A percentile compares a stretch with the other conserved stretches of the same genome.
Evolutionary conservation across 805 yeast species (phyloP).

Genomic region (Candida boleticola): DNA sequence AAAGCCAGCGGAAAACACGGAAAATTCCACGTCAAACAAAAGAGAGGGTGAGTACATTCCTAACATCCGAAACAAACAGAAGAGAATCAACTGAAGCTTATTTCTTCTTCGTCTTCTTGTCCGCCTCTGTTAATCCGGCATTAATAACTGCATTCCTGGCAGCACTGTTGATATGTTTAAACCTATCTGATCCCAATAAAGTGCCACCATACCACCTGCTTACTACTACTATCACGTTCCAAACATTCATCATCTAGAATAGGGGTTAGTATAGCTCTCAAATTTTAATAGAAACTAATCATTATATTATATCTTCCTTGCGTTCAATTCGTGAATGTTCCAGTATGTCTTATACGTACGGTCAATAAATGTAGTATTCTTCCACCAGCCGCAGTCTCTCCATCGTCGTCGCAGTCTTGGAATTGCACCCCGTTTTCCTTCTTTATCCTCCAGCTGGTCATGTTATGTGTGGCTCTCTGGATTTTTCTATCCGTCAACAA

Average conservation of each 20-base stretch:
- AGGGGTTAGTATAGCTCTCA: constrained; percentile 29
- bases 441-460: constrained; percentile 82
- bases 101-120: constrained; percentile 23
- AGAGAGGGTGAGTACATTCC: constrained; percentile 12
- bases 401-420: constrained; percentile 95
- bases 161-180: constrained; percentile 86
- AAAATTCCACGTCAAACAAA: constrained; percentile 11
- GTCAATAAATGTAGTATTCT: constrained; percentile 76
- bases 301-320: too few species aligned
- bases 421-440: constrained; percentile 52
- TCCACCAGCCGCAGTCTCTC: constrained; percentile 95
- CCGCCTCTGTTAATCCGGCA: constrained; percentile 49
- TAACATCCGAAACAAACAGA: constrained; percentile 13
- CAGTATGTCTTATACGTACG: constrained; percentile 42
- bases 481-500: constrained; percentile 67
- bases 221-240: constrained; percentile 84
- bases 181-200: constrained; percentile 89
- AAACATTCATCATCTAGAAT: constrained; percentile 62
- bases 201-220: constrained; percentile 93
- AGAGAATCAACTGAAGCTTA: constrained; percentile 6
- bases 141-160: constrained; percentile 79
- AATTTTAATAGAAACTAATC: too few species aligned
- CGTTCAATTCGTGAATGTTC: too few species aligned
- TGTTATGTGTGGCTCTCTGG: constrained; percentile 69
- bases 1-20: background rate